phyloP scores from a whole-genome alignment of 305 asterid genomes.

The Fraxinus greggii region DNA sequence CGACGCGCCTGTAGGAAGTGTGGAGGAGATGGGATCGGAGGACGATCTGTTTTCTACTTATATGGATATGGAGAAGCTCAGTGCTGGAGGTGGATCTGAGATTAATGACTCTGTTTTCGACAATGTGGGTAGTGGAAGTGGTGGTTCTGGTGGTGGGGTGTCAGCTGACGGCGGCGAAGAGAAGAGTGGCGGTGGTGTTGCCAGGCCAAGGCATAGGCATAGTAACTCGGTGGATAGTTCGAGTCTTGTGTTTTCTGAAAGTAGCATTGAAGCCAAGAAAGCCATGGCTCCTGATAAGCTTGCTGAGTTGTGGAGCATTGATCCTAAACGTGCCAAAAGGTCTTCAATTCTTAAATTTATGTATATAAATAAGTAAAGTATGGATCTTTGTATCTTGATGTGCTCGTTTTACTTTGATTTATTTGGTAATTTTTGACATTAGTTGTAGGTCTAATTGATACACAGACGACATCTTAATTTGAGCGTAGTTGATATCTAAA shows the following conservation, averaged over 20 bases:
- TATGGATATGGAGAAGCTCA: conserved; percentile 80
- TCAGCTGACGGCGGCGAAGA: conserved; percentile 13
- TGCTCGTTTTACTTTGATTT: background rate
- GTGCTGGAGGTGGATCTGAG: conserved; percentile 34
- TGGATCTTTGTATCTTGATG: background rate
- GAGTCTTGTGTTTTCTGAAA: conserved; percentile 48
- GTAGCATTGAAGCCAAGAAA: conserved; percentile 76
- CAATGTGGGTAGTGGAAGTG: conserved; percentile 38
- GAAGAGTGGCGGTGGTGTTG: conserved; percentile 28
- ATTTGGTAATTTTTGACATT: background rate
- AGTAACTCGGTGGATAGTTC: conserved; percentile 78
- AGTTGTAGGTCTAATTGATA: background rate
- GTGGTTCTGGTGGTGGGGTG: conserved; percentile 10
- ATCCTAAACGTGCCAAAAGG: conserved; percentile 94
- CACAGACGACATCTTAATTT: background rate
- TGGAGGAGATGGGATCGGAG: conserved; percentile 85
- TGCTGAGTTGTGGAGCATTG: conserved; percentile 82
- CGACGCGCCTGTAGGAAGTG: conserved; percentile 53
- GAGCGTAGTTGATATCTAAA: background rate
- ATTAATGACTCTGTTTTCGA: conserved; percentile 32
- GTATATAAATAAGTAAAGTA: background rate
- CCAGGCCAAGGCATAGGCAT: conserved; percentile 62
- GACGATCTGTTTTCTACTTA: conserved; percentile 80
- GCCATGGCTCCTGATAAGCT: conserved; percentile 93
- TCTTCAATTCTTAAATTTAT: conserved; percentile 17